Conservation (phyloP, 441 rosid species). For the Croton setiger region DNA sequence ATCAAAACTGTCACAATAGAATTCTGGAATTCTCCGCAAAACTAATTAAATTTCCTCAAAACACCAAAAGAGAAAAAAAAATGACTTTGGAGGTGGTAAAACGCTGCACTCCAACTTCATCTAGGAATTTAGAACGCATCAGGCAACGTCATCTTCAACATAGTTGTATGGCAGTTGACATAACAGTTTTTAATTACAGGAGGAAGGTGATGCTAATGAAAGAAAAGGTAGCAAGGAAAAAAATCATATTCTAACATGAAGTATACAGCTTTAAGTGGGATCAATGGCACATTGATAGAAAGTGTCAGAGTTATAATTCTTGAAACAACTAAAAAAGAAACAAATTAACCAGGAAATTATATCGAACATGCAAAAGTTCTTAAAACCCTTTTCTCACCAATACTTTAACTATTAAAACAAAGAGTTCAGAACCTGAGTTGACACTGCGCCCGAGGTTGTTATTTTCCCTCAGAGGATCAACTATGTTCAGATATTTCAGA, state of each 20-base stretch:
- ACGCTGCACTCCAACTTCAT: not conserved
- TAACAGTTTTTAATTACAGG: not conserved
- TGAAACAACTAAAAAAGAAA: not conserved
- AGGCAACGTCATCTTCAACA: not conserved
- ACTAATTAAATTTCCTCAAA: not conserved
- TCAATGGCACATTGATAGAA: not conserved
- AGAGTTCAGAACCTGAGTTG: slow-evolving; percentile 57
- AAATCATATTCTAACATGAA: not conserved
- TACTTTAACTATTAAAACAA: not conserved
- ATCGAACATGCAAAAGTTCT: not conserved
- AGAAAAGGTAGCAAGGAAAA: not conserved
- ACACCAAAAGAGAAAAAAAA: not conserved
- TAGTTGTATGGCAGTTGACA: not conserved
- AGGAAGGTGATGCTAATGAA: not conserved
- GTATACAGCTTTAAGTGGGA: not conserved
- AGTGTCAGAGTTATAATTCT: not conserved
- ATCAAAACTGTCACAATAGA: not conserved
- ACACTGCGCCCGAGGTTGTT: slow-evolving; percentile 95
- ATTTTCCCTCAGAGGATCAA: slow-evolving; percentile 76
- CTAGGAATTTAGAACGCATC: not conserved
- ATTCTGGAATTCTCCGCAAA: not conserved
- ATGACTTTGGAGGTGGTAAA: not conserved
- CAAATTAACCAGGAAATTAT: no score
- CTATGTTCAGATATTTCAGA: slow-evolving; percentile 65
- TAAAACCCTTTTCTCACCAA: not conserved